Percentiles rank a stretch among this genome's conserved stretches.
Conservation (phyloP, 176 grass and related monocot species). For the Microstegium vimineum region DNA sequence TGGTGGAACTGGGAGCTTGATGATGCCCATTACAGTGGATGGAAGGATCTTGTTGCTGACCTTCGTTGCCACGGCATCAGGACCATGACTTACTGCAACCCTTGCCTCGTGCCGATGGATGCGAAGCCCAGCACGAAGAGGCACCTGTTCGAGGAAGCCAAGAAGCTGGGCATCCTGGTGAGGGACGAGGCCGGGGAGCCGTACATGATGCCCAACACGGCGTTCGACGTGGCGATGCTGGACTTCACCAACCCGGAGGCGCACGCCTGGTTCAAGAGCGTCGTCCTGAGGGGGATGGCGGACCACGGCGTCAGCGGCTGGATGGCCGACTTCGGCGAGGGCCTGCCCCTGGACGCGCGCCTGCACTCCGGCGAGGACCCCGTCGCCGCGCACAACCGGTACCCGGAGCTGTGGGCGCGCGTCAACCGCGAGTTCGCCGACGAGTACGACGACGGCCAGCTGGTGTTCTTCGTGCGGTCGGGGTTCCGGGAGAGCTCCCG, state of each 20-base stretch:
- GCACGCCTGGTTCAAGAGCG: slow-evolving; percentile 71
- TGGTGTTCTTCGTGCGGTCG: slow-evolving; percentile 89
- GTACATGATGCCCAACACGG: slow-evolving; percentile 93
- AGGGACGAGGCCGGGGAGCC: slow-evolving; percentile 55
- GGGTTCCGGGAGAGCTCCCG: slow-evolving; percentile 74
- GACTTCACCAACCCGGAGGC: slow-evolving; percentile 82
- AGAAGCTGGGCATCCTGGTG: slow-evolving; percentile 59
- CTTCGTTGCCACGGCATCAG: slow-evolving; percentile 45
- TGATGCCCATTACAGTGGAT: slow-evolving; percentile 50
- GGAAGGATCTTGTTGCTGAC: slow-evolving; percentile 62
- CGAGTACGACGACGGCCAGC: slow-evolving; percentile 53
- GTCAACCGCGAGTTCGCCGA: slow-evolving; percentile 86
- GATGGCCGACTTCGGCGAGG: slow-evolving; percentile 99
- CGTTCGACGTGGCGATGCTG: slow-evolving; percentile 90
- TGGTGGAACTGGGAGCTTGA: slow-evolving; percentile 99
- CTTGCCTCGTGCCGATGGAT: slow-evolving; percentile 69
- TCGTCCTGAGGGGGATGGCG: slow-evolving; percentile 64
- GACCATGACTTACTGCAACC: slow-evolving; percentile 89
- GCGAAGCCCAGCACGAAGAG: slow-evolving; percentile 48
- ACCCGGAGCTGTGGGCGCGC: slow-evolving; percentile 87
- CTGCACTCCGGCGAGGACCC: slow-evolving; percentile 81
- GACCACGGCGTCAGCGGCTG: slow-evolving; percentile 69
- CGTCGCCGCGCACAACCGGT: slow-evolving; percentile 73
- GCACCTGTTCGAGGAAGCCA: slow-evolving; percentile 78
- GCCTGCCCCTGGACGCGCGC: slow-evolving; percentile 71